A percentile compares a stretch with the other conserved stretches of the same genome.
Evolutionary conservation across 352 stramenopile genomes (phyloP).

Genomic region (Thalassiosira oceanica): DNA sequence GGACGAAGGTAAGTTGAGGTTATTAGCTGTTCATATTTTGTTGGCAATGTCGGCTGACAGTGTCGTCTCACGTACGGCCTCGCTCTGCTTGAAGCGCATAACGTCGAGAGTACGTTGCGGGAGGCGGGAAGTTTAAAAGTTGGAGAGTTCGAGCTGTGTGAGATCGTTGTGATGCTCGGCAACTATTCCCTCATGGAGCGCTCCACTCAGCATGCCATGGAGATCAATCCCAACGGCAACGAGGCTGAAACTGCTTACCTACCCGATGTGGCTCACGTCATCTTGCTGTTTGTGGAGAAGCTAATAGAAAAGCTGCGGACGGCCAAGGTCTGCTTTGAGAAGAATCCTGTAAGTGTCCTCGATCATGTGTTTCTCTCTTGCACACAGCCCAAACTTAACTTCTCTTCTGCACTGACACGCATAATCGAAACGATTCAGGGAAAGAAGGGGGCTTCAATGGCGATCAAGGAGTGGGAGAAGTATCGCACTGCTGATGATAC

Average conservation of each 20-base stretch:
- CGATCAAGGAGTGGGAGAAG: constrained; percentile 38
- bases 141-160: constrained; percentile 66
- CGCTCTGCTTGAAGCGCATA: constrained; percentile 25
- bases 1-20: constrained; percentile 53
- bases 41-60: background rate
- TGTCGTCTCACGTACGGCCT: background rate
- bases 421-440: too few species aligned
- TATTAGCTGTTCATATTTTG: too few species aligned
- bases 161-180: constrained; percentile 52
- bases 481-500: constrained; percentile 58
- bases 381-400: too few species aligned
- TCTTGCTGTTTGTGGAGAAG: constrained; percentile 74
- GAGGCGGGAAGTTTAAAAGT: constrained; percentile 63
- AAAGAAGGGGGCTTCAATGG: constrained; percentile 23
- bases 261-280: constrained; percentile 56
- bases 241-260: constrained; percentile 35
- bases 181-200: constrained; percentile 44
- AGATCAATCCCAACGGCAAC: constrained; percentile 16
- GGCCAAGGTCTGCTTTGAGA: constrained; percentile 47
- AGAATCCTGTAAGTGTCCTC: too few species aligned
- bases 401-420: too few species aligned
- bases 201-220: constrained; percentile 28
- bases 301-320: constrained; percentile 44
- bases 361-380: too few species aligned
- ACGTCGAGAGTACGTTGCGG: constrained; percentile 59